Evolutionary conservation across 2,329 filamentous ascomycete species (phyloP), one percentile per base, ranked within the genome.

Genomic region (Tolypocladium cylindrosporum): DNA sequence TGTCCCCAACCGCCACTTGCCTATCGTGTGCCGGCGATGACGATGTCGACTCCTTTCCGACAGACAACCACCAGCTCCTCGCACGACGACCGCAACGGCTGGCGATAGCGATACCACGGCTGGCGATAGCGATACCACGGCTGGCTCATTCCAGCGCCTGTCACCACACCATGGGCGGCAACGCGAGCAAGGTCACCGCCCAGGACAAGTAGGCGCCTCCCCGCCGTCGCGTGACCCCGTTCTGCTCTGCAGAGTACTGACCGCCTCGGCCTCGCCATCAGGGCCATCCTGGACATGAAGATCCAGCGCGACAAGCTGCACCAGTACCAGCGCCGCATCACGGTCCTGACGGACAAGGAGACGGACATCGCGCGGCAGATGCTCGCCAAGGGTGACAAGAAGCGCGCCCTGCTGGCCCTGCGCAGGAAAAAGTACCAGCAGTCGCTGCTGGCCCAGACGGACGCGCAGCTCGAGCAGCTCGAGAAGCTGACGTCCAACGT

Each of bases 381-480:
- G 75, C 81, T 97, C 24, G 85, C 86, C 21, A 81, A 84, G 60
- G 87, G 89, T 67, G 89, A 97, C 75, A 92, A 91, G 74, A 77
- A 82, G 64, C 86, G 86, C 62, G 94, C 94, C 1, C 82, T 97
- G 27, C 82, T 97, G 39, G 94, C 94, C 1, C 81, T 99, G 60
- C 88, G 94, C 58, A 85, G 92, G 65, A 97, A 97, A 76, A 99
- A 97, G 73, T 97, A 96, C 79, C 94, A 99, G 72, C 90, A 97
- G 72, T 87, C 89, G 34, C 81, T 97, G 27, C 81, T 97, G 14
- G 80, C 83, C 60, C 93, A 96, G 77, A 97, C 93, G 14, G 93
- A 99, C 74, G 84, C 85, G 58, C 93, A 97, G 76, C 83, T 99
- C n/a, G 91, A 90, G 64, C 91, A 97, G 74, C 79, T 99, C 24